These are phyloP conservation scores for Leptographium galeiforme DNA, from an alignment of 2,329 filamentous ascomycete genomes.

Conservation along the genomic window DNA sequence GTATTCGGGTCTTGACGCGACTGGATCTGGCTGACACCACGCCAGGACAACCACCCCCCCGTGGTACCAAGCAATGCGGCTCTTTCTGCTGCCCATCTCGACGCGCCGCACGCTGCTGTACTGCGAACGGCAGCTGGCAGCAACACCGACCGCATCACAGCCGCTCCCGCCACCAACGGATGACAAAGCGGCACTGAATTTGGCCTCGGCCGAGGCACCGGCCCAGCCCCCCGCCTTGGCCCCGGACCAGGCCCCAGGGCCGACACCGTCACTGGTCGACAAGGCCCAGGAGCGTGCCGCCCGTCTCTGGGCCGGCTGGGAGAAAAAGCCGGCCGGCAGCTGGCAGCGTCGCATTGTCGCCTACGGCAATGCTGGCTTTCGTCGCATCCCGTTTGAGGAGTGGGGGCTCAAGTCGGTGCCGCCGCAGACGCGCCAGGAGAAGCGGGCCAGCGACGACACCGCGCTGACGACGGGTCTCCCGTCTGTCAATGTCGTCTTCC, in stretches of 20 bases:
- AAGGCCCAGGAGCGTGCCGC: constrained; percentile 58
- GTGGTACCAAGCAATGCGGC: constrained; percentile 49
- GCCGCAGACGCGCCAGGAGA: constrained; percentile 55
- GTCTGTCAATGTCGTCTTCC: constrained; percentile 64
- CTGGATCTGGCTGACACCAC: neutral
- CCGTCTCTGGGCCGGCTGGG: constrained; percentile 74
- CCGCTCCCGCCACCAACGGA: neutral
- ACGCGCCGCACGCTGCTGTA: constrained; percentile 85
- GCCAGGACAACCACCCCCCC: neutral
- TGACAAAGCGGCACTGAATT: neutral
- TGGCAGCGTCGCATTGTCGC: constrained; percentile 82
- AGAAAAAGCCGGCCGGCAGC: constrained; percentile 57
- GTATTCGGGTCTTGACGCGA: neutral
- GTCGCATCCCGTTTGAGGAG: constrained; percentile 88
- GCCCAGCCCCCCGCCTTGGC: neutral
- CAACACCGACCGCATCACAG: neutral
- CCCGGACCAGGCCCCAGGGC: neutral
- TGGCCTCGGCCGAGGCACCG: neutral
- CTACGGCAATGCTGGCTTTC: constrained; percentile 76
- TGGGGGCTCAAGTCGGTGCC: constrained; percentile 96
- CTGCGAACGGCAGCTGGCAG: constrained; percentile 52
- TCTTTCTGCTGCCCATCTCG: constrained; percentile 88
- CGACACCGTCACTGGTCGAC: constrained; percentile 42
- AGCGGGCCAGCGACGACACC: constrained; percentile 40
- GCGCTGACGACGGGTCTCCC: neutral